Conservation (phyloP, 495 filamentous ascomycete genomes). For the Emericellopsis terricola region DNA sequence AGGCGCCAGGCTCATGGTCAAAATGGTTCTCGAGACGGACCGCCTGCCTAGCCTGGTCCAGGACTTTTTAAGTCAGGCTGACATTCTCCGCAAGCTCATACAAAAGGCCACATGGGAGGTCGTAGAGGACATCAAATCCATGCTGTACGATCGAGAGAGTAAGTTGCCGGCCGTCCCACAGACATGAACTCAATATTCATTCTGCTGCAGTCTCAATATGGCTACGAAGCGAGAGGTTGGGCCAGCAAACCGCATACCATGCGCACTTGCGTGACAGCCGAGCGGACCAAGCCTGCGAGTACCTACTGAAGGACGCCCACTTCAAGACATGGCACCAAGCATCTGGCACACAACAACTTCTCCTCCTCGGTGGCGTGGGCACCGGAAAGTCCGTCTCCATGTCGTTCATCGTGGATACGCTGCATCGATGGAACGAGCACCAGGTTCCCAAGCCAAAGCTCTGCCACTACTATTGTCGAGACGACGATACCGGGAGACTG, state of each 20-base stretch:
- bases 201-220: neutral
- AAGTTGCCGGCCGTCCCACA: too few relatives aligned
- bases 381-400: constrained; percentile 10
- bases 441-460: constrained; percentile 10
- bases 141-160: constrained; percentile 12
- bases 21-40: constrained; percentile 4
- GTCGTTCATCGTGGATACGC: constrained; percentile 9
- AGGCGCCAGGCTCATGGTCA: neutral
- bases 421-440: constrained; percentile 5
- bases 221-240: neutral
- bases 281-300: neutral
- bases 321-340: constrained; percentile 6
- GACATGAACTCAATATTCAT: too few relatives aligned
- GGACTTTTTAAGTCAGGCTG: constrained; percentile 7
- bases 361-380: constrained; percentile 11
- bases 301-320: neutral
- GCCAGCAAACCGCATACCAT: neutral
- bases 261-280: neutral
- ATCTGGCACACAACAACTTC: constrained; percentile 6
- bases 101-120: constrained; percentile 10
- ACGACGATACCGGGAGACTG: constrained; percentile 7
- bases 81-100: constrained; percentile 5
- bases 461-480: constrained; percentile 11
- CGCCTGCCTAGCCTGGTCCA: constrained; percentile 6
- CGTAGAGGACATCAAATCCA: constrained; percentile 7